A percentile compares a stretch with the other conserved stretches of the same genome.
These are phyloP conservation scores for Globisporangium sylvaticum DNA, from an alignment of 352 stramenopile genomes.

Conservation along the genomic window DNA sequence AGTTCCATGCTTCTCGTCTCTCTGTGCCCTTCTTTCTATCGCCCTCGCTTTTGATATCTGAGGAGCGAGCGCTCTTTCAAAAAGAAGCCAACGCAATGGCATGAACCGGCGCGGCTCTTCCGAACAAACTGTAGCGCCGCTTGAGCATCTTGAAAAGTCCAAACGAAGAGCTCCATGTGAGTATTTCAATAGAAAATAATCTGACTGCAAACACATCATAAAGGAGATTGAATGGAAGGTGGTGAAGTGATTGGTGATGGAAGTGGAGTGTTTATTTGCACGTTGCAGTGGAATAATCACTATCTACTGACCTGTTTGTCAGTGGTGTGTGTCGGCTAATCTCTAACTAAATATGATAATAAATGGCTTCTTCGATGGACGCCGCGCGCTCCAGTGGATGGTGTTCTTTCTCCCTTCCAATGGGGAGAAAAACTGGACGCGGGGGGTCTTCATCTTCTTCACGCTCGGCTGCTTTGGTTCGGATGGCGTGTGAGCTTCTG, in stretches of 20 bases:
- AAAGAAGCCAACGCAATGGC: background rate
- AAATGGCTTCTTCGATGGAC: background rate
- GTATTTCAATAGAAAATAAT: background rate
- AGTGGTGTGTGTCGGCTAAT: slow-evolving; percentile 3
- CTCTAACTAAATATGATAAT: slow-evolving; percentile 12
- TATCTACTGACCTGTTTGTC: background rate
- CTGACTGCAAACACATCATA: background rate
- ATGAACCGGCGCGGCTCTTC: slow-evolving; percentile 1
- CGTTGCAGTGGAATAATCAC: background rate
- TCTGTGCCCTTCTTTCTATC: background rate
- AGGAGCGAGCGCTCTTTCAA: background rate
- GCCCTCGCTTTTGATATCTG: background rate
- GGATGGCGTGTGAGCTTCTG: background rate
- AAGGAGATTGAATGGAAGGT: background rate
- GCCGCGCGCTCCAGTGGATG: background rate
- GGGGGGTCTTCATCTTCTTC: background rate
- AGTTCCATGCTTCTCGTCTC: slow-evolving; percentile 32
- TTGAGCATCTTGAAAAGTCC: background rate
- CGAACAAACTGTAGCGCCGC: background rate
- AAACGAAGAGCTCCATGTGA: background rate
- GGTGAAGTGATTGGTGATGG: background rate
- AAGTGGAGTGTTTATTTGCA: background rate
- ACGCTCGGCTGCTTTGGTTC: background rate
- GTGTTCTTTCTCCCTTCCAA: slow-evolving; percentile 7
- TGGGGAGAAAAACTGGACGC: slow-evolving; percentile 4